Percentiles rank a stretch among this genome's conserved stretches.
These are phyloP conservation scores for Beauveria australis DNA, from an alignment of 2,329 filamentous ascomycete species.

Conservation along the genomic window DNA sequence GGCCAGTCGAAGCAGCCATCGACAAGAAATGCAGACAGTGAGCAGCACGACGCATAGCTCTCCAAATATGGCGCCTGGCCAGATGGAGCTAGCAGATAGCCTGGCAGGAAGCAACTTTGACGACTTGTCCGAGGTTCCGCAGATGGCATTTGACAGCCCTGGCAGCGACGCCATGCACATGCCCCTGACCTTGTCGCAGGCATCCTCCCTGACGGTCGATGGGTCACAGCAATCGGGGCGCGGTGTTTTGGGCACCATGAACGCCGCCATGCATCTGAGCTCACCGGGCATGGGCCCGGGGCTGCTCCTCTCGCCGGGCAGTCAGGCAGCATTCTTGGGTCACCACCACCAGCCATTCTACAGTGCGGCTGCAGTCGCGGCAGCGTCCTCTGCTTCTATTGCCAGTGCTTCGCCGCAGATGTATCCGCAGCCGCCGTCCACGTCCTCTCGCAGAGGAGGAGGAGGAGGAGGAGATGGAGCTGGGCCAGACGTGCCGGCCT, in stretches of 20 bases:
- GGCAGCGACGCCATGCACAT: conserved; percentile 16
- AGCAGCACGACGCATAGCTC: conserved; percentile 11
- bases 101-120: conserved; percentile 18
- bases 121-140: conserved; percentile 18
- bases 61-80: conserved; percentile 10
- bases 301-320: conserved; percentile 30
- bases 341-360: conserved; percentile 25
- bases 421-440: conserved; percentile 15
- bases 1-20: background rate
- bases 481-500: conserved; percentile 16
- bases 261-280: conserved; percentile 21
- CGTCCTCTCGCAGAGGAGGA: conserved; percentile 13
- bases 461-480: background rate
- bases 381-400: background rate
- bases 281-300: conserved; percentile 29
- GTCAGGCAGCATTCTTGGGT: conserved; percentile 25
- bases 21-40: background rate
- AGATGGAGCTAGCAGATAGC: conserved; percentile 15
- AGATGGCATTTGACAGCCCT: conserved; percentile 18
- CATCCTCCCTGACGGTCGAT: conserved; percentile 14
- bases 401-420: background rate
- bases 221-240: conserved; percentile 15
- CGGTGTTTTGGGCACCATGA: conserved; percentile 19
- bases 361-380: background rate
- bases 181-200: conserved; percentile 17